Evolutionary conservation across 768 basidiomycete genomes (phyloP), one percentile per base, ranked within the genome.

Genomic region (Leucosporidium yakuticum): DNA sequence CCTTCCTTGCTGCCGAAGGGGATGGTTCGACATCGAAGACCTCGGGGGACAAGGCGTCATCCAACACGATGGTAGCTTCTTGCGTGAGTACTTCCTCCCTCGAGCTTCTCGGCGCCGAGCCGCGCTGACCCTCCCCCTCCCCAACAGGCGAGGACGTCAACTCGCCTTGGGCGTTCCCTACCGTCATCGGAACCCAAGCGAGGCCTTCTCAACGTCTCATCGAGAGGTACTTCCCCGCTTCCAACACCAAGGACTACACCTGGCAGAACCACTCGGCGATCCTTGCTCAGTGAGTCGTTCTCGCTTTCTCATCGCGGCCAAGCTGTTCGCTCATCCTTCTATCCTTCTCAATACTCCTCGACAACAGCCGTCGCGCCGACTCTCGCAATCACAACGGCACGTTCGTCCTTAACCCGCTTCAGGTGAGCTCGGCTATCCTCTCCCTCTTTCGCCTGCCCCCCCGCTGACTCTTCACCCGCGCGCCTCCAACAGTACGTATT

Each of bases 21-120:
- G 62, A 57, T 60, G 57, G 57, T 39, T 68, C 44, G 67, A 68
- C 48, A 62, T 68, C 31, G 57, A 48, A 8, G 67, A 63, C 29
- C 20, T 68, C 51, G 58, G 49, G 23, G 59, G 51, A 3, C 56
- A 58, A 51, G 62, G 62, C 17, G 62, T 68, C 58, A 62, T 68
- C n/a, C 50, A 68, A 50, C 67, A 68, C 62, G 67, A 68, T 47
- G 67, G 39, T 44, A 44, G 39, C 39, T 44, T 44, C 39, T 15
- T 44, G 39, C 39, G 39, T 44, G 39, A 44, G 39, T 44, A 3
- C 11, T 36, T 5, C 34, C 34, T 12, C 39, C 17, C 39, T 15
- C 17, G 39, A 36, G 34, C 34, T 36, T 36, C 34, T 36, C 34
- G 12, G 5, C 34, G 34, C 34, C 34, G 34, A 12, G 34, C 6